phyloP scores from a whole-genome alignment of 2,329 filamentous ascomycete genomes.

The Beauveria sp. region DNA sequence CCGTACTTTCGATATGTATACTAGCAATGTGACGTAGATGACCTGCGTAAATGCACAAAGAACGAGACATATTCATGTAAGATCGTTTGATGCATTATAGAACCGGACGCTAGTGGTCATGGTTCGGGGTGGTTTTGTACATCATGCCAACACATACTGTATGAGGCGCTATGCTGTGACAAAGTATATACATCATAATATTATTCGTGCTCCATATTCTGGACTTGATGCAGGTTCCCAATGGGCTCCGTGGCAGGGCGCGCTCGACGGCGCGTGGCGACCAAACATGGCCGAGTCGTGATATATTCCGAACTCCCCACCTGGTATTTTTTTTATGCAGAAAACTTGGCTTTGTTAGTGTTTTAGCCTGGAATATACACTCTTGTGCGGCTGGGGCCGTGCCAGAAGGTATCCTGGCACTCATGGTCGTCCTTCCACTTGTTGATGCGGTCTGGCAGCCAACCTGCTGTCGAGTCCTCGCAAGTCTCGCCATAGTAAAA shows the following conservation, averaged over 20 bases:
- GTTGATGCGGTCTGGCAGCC: background rate
- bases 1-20: slow-evolving; percentile 55
- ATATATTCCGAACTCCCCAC: background rate
- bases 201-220: background rate
- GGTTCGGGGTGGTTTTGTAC: background rate
- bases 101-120: background rate
- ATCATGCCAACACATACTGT: background rate
- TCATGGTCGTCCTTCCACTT: background rate
- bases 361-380: background rate
- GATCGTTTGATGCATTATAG: background rate
- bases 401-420: background rate
- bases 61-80: background rate
- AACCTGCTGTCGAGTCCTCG: background rate
- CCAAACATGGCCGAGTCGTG: no score
- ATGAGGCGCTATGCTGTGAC: background rate
- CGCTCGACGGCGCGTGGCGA: no score
- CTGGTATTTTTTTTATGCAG: background rate
- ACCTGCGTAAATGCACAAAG: background rate
- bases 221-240: background rate
- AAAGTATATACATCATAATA: background rate
- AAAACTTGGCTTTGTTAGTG: background rate
- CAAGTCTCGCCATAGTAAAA: slow-evolving; percentile 3
- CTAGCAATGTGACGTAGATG: background rate
- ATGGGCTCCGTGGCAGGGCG: background rate
- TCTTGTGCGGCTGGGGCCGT: background rate